Percentiles rank a stretch among this genome's conserved stretches.
phyloP scores from a whole-genome alignment of 345 rosid genomes.

The Brassica rapa region DNA sequence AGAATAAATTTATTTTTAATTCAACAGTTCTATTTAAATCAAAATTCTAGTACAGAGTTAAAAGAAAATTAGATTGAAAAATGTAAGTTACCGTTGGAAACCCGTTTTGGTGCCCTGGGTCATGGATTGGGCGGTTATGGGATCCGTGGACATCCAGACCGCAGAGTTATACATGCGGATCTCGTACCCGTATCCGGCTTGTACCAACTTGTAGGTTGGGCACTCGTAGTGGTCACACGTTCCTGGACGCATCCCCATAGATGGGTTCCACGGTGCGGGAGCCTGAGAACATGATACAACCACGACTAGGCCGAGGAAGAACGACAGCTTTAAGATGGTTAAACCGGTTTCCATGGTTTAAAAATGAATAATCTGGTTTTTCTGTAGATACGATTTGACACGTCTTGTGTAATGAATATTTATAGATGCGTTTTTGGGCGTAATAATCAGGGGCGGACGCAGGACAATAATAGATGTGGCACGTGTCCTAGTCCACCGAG shows the following conservation, averaged over 20 bases:
- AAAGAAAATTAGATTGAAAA: neutral
- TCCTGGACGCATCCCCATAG: constrained; percentile 20
- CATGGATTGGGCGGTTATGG: constrained; percentile 21
- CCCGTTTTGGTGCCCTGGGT: constrained; percentile 34
- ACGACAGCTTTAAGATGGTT: constrained; percentile 23
- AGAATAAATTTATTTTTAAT: neutral
- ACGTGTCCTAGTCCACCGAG: no score
- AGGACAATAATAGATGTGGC: no score
- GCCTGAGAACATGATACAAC: constrained; percentile 18
- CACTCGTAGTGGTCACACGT: constrained; percentile 33
- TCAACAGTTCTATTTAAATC: neutral
- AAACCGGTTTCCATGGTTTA: constrained; percentile 34
- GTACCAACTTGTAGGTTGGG: constrained; percentile 16
- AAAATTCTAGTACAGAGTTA: neutral
- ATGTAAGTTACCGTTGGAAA: constrained; percentile 26
- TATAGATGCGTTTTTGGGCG: neutral
- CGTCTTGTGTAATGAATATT: neutral
- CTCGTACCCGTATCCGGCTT: constrained; percentile 19
- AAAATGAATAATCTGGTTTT: neutral
- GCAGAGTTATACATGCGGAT: constrained; percentile 27
- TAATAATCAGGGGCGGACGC: no score
- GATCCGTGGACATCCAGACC: constrained; percentile 26
- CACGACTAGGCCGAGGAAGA: constrained; percentile 26
- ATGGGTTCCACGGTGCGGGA: neutral
- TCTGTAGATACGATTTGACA: neutral